These are phyloP conservation scores for Capsicum pubescens DNA, from an alignment of 257 asterid species.

Conservation along the genomic window DNA sequence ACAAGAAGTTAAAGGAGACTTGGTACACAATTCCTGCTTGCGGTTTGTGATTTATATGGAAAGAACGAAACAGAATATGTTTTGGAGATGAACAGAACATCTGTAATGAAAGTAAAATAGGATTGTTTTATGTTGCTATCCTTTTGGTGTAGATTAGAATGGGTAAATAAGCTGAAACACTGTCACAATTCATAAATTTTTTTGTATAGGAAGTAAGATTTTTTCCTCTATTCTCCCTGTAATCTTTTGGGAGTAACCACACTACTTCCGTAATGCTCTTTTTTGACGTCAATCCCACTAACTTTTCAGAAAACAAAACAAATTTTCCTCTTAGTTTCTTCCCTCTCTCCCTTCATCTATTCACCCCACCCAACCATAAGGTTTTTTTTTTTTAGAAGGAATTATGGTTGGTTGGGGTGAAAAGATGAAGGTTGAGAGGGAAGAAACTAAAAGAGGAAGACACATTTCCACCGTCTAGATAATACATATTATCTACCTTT, in stretches of 20 bases:
- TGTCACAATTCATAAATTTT: neutral
- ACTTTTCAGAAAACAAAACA: neutral
- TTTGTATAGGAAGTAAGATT: neutral
- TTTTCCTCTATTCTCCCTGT: neutral
- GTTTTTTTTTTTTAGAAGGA: neutral
- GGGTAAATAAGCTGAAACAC: constrained; percentile 7
- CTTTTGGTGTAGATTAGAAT: neutral
- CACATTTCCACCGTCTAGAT: neutral
- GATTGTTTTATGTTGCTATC: neutral
- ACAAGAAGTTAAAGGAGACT: neutral
- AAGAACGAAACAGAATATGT: neutral
- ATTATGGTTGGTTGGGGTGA: no score
- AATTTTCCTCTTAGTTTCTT: neutral
- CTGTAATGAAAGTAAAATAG: neutral
- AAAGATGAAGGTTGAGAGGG: no score
- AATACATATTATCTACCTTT: neutral
- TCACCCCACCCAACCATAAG: neutral
- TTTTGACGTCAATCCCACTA: neutral
- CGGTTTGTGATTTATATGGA: neutral
- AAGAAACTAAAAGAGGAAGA: neutral
- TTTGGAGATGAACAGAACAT: constrained; percentile 5
- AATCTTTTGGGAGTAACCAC: neutral
- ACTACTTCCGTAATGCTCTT: neutral
- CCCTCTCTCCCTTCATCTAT: constrained; percentile 9
- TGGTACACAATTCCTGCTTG: neutral